Conservation (phyloP, 805 yeast genomes). For the Sugiyamaella boreocaroliniensis region DNA sequence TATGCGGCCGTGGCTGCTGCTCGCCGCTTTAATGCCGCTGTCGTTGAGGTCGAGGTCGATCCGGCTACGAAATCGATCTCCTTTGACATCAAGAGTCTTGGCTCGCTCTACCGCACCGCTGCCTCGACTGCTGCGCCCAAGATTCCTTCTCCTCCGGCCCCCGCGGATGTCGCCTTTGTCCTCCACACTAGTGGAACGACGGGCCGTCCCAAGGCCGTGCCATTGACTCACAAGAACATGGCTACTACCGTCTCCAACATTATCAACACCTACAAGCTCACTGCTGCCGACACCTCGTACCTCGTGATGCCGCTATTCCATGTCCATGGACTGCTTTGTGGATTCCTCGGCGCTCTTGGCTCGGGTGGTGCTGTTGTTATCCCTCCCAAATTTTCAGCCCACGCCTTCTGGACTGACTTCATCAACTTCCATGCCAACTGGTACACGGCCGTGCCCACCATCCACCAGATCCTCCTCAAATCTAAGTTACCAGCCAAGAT, state of each 20-base stretch:
- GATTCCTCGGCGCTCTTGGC: conserved; percentile 52
- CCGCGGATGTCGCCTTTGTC: conserved; percentile 55
- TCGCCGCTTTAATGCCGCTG: conserved; percentile 37
- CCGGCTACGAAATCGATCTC: conserved; percentile 36
- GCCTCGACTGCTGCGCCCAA: background rate
- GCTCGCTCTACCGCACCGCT: conserved; percentile 25
- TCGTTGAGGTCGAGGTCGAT: conserved; percentile 48
- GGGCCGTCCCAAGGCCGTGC: conserved; percentile 71
- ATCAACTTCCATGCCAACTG: conserved; percentile 47
- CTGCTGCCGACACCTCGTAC: conserved; percentile 46
- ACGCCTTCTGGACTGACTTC: conserved; percentile 55
- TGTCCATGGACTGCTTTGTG: conserved; percentile 68
- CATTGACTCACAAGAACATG: conserved; percentile 58
- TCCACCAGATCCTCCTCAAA: conserved; percentile 58
- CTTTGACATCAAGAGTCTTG: conserved; percentile 16
- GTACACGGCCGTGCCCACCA: conserved; percentile 76
- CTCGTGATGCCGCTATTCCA: conserved; percentile 74
- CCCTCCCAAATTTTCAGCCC: conserved; percentile 58
- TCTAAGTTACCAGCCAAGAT: conserved; percentile 42
- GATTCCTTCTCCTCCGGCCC: conserved; percentile 27
- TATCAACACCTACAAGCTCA: conserved; percentile 48
- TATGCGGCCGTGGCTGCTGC: conserved; percentile 48
- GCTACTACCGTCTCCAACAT: conserved; percentile 55
- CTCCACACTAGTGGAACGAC: conserved; percentile 74
- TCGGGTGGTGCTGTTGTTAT: conserved; percentile 57